phyloP scores from a whole-genome alignment of 2,329 filamentous ascomycete genomes.

The Pezicula radicicola region DNA sequence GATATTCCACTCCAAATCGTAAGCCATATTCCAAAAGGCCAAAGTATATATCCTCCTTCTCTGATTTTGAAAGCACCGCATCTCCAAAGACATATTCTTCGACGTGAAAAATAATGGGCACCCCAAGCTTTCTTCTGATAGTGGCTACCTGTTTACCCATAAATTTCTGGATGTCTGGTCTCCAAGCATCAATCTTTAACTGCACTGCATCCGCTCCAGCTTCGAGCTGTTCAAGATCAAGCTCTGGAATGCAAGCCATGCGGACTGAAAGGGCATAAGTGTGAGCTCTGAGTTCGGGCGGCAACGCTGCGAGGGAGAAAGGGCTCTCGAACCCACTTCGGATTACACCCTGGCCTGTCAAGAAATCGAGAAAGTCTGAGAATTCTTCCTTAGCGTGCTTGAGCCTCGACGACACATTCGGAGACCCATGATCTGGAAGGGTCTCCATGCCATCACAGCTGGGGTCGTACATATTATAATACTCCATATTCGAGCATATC shows the following conservation, averaged over 20 bases:
- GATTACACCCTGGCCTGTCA: constrained; percentile 50
- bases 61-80: constrained; percentile 14
- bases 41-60: constrained; percentile 41
- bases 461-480: constrained; percentile 49
- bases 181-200: constrained; percentile 57
- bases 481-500: constrained; percentile 63
- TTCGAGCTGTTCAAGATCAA: constrained; percentile 51
- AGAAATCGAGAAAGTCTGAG: constrained; percentile 53
- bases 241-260: constrained; percentile 52
- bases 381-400: constrained; percentile 58
- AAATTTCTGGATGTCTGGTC: constrained; percentile 42
- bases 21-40: constrained; percentile 60
- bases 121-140: constrained; percentile 51
- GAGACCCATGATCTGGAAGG: constrained; percentile 38
- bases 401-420: constrained; percentile 43
- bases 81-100: constrained; percentile 40
- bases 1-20: constrained; percentile 62
- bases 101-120: constrained; percentile 56
- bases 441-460: constrained; percentile 33
- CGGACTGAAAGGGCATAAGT: constrained; percentile 66
- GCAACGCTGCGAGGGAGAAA: constrained; percentile 56
- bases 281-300: constrained; percentile 56
- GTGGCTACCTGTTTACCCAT: constrained; percentile 54
- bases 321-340: constrained; percentile 55
- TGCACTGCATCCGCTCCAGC: constrained; percentile 58